Base-by-base conservation (phyloP, 305 asterid species). In the Ilex paraguariensis region DNA sequence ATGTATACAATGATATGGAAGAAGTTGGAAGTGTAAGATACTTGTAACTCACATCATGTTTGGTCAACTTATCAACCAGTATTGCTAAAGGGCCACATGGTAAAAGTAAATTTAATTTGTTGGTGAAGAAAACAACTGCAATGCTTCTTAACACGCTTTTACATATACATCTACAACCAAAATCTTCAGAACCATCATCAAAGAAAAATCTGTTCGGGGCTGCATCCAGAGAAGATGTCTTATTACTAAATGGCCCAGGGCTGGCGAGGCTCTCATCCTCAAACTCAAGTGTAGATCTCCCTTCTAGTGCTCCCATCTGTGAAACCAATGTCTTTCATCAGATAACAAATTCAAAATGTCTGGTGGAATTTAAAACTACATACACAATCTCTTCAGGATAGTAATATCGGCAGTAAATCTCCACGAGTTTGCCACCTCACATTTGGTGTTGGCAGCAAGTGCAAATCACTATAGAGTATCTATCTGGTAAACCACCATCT, bases 51-150 rank as follows among this genome's bases (percentile, higher is more conserved):
- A 87, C 93, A 10, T 83, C 79, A 67, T 83, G 87, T 63, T 68
- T 67, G 30, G 87, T 75, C 59, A 78, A 66, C 59, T 61, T 76
- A 59, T 87, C 80, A 60, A 83, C 84, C 64, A 79, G 31, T 54
- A 87, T 76, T 8, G 95, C 93, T 65, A 79, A 49, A 61, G 90
- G 92, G 66, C 90, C 95, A 63, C 81, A 85, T 15, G 84, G 83
- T 60, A 79, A 46, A 51, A 87, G 81, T 69, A 82, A 56, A 77
- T 85, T 87, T 65, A 87, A 59, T 73, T 83, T 87, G 74, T 80
- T 75, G 76, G 95, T 81, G 54, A 87, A 60, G 36, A 87, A 61
- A 71, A 77, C 95, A 62, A 72, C 76, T 66, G 71, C 81, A 67
- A 78, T 70, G 63, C 86, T 85, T 76, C 62, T 73, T 61, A 65